These are phyloP conservation scores for Eucalyptus fibrosa DNA, from an alignment of 345 rosid species.

Conservation along the genomic window DNA sequence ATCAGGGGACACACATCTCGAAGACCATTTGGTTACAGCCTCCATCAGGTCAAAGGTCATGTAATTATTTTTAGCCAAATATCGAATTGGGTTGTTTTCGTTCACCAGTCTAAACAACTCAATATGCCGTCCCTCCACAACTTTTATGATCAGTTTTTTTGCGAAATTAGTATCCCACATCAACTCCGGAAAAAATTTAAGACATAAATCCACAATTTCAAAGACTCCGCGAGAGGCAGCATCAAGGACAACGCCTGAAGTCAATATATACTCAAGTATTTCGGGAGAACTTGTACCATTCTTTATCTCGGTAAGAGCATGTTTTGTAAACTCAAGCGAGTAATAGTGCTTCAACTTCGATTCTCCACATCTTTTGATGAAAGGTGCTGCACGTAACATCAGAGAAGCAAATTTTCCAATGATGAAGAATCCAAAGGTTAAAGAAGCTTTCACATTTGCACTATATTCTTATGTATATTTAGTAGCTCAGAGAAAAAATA, in stretches of 20 bases:
- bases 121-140: not conserved
- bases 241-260: not conserved
- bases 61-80: too few relatives aligned
- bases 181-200: not conserved
- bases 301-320: not conserved
- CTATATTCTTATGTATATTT: too few relatives aligned
- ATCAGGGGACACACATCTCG: too few relatives aligned
- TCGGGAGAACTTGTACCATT: fast-evolving
- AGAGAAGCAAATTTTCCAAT: not conserved
- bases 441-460: not conserved
- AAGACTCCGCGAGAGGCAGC: not conserved
- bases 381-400: not conserved
- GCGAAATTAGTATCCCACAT: not conserved
- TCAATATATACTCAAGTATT: not conserved
- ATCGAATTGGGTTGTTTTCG: not conserved
- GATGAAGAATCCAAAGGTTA: not conserved
- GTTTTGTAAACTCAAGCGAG: not conserved
- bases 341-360: not conserved
- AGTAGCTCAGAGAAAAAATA: too few relatives aligned
- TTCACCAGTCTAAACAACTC: not conserved
- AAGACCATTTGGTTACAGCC: too few relatives aligned
- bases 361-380: not conserved
- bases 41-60: too few relatives aligned
- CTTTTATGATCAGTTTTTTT: too few relatives aligned
- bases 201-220: not conserved